Evolutionary conservation across 2,329 filamentous ascomycete species (phyloP), one percentile per base, ranked within the genome.

Genomic region (Hypoxylon sp.): DNA sequence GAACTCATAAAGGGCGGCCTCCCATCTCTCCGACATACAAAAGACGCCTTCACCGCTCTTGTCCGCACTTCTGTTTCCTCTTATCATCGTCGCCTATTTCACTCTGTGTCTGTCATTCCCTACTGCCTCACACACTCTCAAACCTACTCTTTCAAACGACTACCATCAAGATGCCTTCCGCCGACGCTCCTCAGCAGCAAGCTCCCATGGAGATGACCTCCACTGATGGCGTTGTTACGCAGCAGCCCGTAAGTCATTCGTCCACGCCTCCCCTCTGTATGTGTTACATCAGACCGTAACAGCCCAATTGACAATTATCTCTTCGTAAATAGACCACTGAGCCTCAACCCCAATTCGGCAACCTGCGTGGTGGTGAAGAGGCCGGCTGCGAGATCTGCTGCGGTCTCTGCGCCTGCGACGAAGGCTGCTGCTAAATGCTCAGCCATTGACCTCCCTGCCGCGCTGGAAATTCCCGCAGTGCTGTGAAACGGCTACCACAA

Each of bases 331-430:
- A 82, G 80, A 42, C 76, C 54, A 67, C 76, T 42, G 80, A 83
- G 72, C 82, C 82, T 57, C 80, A 82, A 65, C 80, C 81, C 60
- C 79, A 82, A 35, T 81, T 83, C 77, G 76, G 73, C 29, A 70
- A 56, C 67, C 78, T 83, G 62, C 80, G 81, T 46, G 82, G 82
- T 73, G 82, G 82, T 70, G 82, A 83, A 70, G 82, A 83, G 67
- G 82, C 80, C 37, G 82, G 82, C 39, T 83, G 82, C 64, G 82
- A 83, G 72, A 73, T 83, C 67, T 83, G 82, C 78, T 83, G 82
- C 65, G 82, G 82, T 63, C 80, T 83, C 65, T 83, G 82, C 74
- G 81, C 75, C 55, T 83, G 82, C 71, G 74, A 83, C 0, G 82
- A 83, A 71, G 74, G 73, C 21, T 83, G 82, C 76, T 83, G 82